A percentile compares a stretch with the other conserved stretches of the same genome.
Conservation (phyloP, 164 flowering plant genomes). For the Aristolochia contorta region DNA sequence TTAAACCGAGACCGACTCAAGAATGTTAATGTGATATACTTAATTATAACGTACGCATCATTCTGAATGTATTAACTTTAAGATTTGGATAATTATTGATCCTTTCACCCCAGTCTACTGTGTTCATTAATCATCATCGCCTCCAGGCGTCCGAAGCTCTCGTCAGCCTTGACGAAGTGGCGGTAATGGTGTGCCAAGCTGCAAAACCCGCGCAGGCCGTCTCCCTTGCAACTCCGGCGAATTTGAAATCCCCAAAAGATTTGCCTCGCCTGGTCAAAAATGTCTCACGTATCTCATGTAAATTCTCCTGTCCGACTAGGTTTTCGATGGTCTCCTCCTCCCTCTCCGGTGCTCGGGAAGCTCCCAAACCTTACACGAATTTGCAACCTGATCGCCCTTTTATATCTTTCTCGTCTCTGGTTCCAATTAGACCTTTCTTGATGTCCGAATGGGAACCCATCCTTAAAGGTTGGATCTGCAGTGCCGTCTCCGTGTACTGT, state of each 20-base stretch:
- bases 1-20: no score
- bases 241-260: not conserved
- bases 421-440: constrained; percentile 45
- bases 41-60: no score
- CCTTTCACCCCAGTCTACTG: no score
- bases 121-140: no score
- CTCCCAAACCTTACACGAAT: not conserved
- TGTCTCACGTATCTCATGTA: not conserved
- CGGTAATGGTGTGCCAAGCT: not conserved
- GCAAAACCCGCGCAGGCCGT: not conserved
- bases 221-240: not conserved
- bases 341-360: not conserved
- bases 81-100: no score
- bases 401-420: constrained; percentile 17
- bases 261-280: no score
- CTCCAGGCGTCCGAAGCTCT: no score
- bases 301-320: not conserved
- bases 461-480: constrained; percentile 78
- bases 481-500: constrained; percentile 57
- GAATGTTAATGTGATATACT: no score
- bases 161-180: not conserved
- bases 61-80: no score
- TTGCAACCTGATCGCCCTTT: not conserved
- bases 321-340: not conserved
- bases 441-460: constrained; percentile 47